A percentile compares a stretch with the other conserved stretches of the same genome.
Conservation (phyloP, 1,139 yeast genomes). For the Entelexis sorbosivorans region DNA sequence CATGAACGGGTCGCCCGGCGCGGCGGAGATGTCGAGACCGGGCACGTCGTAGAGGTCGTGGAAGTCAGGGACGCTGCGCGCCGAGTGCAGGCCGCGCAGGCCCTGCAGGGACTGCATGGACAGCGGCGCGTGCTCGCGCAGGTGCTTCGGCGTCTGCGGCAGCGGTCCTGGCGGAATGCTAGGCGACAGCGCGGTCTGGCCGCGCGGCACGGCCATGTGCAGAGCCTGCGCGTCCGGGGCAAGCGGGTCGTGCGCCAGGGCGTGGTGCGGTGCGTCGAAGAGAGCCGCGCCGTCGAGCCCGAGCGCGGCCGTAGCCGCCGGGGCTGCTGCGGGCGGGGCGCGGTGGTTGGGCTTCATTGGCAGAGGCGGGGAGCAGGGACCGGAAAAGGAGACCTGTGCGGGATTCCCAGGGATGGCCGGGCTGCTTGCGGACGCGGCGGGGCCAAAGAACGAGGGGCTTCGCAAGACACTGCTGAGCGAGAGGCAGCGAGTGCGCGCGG, state of each 20-base stretch:
- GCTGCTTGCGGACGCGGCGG: background rate
- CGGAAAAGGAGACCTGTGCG: background rate
- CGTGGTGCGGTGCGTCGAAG: background rate
- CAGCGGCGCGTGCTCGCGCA: background rate
- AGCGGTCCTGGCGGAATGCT: slow-evolving; percentile 1
- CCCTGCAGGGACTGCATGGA: background rate
- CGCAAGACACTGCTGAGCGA: slow-evolving; percentile 1
- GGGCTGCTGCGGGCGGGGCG: background rate
- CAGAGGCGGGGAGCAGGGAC: background rate
- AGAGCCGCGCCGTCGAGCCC: too few relatives aligned
- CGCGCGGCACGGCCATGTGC: slow-evolving; percentile 1
- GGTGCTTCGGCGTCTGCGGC: slow-evolving; percentile 4
- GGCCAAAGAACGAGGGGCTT: background rate
- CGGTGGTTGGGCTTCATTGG: slow-evolving; percentile 2
- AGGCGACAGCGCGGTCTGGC: background rate
- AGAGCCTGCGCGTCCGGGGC: background rate
- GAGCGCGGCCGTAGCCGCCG: background rate
- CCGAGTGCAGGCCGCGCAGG: slow-evolving; percentile 1
- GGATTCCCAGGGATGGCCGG: background rate
- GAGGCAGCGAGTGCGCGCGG: background rate
- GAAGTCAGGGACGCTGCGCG: slow-evolving; percentile 5
- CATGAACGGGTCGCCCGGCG: background rate
- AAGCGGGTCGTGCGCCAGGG: background rate
- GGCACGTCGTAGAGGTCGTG: slow-evolving; percentile 1
- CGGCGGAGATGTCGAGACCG: background rate